These are phyloP conservation scores for Boletus tomentosulus DNA, from an alignment of 768 basidiomycete species.

Conservation along the genomic window DNA sequence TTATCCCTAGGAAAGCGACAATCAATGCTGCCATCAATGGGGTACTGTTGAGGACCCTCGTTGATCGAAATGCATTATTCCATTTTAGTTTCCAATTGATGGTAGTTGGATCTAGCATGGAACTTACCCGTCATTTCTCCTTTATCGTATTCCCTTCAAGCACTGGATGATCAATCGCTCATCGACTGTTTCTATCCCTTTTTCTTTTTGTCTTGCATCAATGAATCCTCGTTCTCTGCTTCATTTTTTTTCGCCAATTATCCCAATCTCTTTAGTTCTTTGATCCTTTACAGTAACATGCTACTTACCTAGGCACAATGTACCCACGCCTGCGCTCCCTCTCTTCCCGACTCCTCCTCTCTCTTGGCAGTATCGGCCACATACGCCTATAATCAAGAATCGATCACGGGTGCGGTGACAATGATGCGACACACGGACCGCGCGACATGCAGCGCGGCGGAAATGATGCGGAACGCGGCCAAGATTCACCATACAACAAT, in stretches of 20 bases:
- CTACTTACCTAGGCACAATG: not conserved
- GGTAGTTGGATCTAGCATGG: slow-evolving; percentile 19
- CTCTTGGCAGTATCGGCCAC: no score
- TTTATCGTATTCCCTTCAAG: slow-evolving; percentile 1
- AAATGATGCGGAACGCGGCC: no score
- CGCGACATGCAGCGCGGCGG: no score
- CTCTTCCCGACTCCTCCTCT: not conserved
- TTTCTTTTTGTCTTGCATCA: not conserved
- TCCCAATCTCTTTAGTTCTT: not conserved
- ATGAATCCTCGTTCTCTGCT: slow-evolving; percentile 13
- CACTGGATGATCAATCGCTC: not conserved
- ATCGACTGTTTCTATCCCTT: not conserved
- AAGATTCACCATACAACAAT: no score
- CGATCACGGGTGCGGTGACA: no score
- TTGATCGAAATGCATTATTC: not conserved
- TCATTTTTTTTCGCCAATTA: not conserved
- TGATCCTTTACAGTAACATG: not conserved
- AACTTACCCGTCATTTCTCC: slow-evolving; percentile 7
- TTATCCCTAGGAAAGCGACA: slow-evolving; percentile 62
- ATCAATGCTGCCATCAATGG: slow-evolving; percentile 81
- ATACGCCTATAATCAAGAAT: no score
- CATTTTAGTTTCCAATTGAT: no score
- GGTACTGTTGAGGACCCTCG: slow-evolving; percentile 37
- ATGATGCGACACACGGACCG: no score
- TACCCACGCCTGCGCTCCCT: not conserved